phyloP scores from a whole-genome alignment of 176 grass and related monocot species.

The Guadua angustifolia region DNA sequence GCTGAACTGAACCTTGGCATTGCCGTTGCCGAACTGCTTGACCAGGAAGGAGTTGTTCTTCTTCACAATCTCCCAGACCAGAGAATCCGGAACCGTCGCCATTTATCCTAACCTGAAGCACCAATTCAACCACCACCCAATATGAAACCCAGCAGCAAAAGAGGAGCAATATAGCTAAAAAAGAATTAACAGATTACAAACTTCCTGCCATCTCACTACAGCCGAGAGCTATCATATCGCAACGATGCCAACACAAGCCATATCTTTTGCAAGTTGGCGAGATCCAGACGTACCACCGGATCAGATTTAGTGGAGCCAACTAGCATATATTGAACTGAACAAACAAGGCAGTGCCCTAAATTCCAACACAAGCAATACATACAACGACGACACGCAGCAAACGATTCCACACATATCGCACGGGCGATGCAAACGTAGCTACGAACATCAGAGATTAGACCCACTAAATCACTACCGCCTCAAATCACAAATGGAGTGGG shows the following conservation, averaged over 20 bases:
- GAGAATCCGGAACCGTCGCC: constrained; percentile 56
- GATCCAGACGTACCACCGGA: neutral
- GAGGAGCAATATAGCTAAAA: neutral
- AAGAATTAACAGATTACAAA: neutral
- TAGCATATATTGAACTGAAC: neutral
- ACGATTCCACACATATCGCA: neutral
- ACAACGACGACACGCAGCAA: neutral
- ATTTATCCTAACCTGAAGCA: constrained; percentile 38
- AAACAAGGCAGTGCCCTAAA: neutral
- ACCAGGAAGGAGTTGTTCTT: constrained; percentile 68
- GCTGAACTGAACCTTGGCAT: constrained; percentile 70
- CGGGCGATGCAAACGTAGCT: neutral
- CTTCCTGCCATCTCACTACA: neutral
- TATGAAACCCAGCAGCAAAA: neutral
- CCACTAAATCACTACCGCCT: neutral
- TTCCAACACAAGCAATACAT: neutral
- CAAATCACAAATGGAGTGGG: neutral
- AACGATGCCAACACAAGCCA: neutral
- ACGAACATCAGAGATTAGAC: neutral
- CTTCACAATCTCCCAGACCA: constrained; percentile 78
- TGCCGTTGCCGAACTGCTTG: constrained; percentile 77
- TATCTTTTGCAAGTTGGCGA: neutral
- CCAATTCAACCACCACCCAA: neutral
- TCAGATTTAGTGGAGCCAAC: neutral
- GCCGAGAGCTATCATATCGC: neutral